Evolutionary conservation across 2,329 filamentous ascomycete species (phyloP).

Genomic region (Paramyrothecium roridum): DNA sequence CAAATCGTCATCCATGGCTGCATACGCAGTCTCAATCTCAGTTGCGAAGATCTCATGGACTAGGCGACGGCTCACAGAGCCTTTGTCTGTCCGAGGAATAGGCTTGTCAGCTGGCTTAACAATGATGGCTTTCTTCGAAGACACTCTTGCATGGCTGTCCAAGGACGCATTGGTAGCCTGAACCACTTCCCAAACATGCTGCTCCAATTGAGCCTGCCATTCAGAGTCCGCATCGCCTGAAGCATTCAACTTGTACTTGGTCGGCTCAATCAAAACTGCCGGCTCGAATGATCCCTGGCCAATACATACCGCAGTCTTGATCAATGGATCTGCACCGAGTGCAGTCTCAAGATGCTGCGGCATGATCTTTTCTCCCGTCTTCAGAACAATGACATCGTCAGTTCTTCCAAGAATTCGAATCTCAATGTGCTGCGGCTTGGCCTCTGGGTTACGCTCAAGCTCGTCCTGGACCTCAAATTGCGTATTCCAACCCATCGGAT

Average conservation of each 20-base stretch:
- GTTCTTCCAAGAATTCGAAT: constrained; percentile 22
- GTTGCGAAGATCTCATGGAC: constrained; percentile 5
- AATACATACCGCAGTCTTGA: constrained; percentile 8
- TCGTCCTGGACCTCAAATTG: constrained; percentile 26
- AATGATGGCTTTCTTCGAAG: constrained; percentile 9
- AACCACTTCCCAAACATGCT: constrained; percentile 6
- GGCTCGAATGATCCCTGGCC: constrained; percentile 9
- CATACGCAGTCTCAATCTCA: constrained; percentile 16
- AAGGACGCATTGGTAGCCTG: constrained; percentile 3
- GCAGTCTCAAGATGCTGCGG: constrained; percentile 9
- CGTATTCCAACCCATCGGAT: constrained; percentile 17
- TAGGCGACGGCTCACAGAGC: constrained; percentile 9
- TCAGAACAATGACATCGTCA: constrained; percentile 19
- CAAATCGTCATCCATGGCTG: constrained; percentile 3
- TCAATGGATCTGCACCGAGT: constrained; percentile 2
- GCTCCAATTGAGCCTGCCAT: not conserved
- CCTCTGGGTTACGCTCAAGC: constrained; percentile 15
- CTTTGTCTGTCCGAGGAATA: constrained; percentile 13
- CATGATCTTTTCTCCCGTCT: constrained; percentile 13
- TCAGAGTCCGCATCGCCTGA: not conserved
- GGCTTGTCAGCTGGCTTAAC: constrained; percentile 3
- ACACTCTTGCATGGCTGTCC: constrained; percentile 7
- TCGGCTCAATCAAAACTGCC: constrained; percentile 11
- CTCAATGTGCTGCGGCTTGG: constrained; percentile 6
- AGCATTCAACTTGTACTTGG: not conserved